Conservation (phyloP, 805 yeast species). For the Candida methanosorbosa region DNA sequence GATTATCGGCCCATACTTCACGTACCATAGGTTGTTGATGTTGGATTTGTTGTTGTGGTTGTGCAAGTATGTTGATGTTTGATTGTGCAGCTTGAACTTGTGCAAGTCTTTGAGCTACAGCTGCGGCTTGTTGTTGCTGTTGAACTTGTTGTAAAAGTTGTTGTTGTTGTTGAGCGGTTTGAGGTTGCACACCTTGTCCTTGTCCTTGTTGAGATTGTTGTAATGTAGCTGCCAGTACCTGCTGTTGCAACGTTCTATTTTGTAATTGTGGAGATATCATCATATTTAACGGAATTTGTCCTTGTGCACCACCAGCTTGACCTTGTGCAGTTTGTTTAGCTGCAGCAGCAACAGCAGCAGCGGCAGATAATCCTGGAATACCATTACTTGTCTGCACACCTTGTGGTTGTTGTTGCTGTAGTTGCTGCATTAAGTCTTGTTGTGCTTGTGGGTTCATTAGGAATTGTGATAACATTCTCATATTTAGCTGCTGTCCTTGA, state of each 20-base stretch:
- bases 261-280: conserved; percentile 27
- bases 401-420: conserved; percentile 1
- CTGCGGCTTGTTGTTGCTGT: conserved; percentile 11
- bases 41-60: conserved; percentile 2
- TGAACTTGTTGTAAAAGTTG: conserved; percentile 13
- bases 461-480: neutral
- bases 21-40: conserved; percentile 40
- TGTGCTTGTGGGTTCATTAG: conserved; percentile 1
- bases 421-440: conserved; percentile 6
- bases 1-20: conserved; percentile 69
- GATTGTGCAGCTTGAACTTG: conserved; percentile 7
- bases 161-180: conserved; percentile 8
- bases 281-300: conserved; percentile 17
- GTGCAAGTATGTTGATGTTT: neutral
- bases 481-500: neutral
- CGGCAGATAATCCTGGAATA: too few species aligned
- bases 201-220: conserved; percentile 12
- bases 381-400: neutral
- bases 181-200: conserved; percentile 8
- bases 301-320: conserved; percentile 7
- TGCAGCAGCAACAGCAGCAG: conserved; percentile 14
- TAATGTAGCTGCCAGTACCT: conserved; percentile 16
- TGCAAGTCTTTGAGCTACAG: conserved; percentile 9
- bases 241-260: conserved; percentile 22
- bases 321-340: conserved; percentile 14